Base-by-base conservation (phyloP, 148 eudicot genomes). In the Vaccinium corymbosum region DNA sequence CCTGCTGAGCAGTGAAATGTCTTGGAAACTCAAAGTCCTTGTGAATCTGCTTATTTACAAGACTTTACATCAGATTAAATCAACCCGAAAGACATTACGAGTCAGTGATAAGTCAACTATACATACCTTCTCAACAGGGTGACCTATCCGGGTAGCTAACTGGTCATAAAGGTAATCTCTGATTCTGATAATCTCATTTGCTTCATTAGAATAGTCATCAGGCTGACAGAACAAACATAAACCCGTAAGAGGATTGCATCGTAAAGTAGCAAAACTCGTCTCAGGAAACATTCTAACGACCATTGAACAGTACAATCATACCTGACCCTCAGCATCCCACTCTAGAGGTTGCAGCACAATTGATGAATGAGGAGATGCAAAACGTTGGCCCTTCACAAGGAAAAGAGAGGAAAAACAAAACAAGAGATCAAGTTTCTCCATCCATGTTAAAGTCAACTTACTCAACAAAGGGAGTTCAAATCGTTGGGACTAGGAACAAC, bases 311-410 rank as follows among this genome's bases (percentile, higher is more conserved):
- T 61, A 93, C 94, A 57, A 81, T 68, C 88, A 81, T 83, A 94
- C 98, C 94, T 90, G 93, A 81, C 99, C 99, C 88, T 90, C 90
- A 82, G 94, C 95, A 87, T 91, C 76, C 98, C 98, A 80, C 93
- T 35, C 95, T 73, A 95, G 97, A 80, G 97, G 85, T 85, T 91
- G 91, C 64, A 97, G 85, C 9, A 92, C 91, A 78, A 97, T 87
- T 83, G 90, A 90, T 85, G 98, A 91, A 56, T 90, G 93, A 48
- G 98, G 99, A 94, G 92, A 89, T 79, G 94, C 94, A 79, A 74
- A 86, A 14, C 98, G 95, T 74, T 89, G 85, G 55, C 99, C 99
- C 98, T 97, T 88, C 66, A 89, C 13, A 62, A 81, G 32, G n/a
- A 38, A 38, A 16, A 35, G 27, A 19, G 42, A 64, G 49, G 82